Conservation (phyloP, 768 basidiomycete species). For the Leccinum longicurvipes region DNA sequence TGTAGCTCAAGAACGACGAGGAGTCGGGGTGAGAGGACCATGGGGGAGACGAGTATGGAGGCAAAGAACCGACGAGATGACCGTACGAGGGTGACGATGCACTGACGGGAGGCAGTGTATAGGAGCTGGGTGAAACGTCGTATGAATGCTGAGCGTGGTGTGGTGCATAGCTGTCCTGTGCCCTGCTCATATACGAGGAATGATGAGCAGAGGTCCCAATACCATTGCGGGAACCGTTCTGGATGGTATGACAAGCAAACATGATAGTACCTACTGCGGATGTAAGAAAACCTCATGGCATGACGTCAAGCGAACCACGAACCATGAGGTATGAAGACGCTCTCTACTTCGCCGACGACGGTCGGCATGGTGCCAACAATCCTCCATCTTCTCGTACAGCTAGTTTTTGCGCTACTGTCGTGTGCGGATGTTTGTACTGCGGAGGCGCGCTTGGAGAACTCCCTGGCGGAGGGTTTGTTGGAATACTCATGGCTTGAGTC, state of each 20-base stretch:
- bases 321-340: conserved; percentile 91
- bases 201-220: conserved; percentile 17
- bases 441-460: conserved; percentile 58
- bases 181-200: conserved; percentile 24
- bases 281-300: conserved; percentile 29
- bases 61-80: conserved; percentile 22
- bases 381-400: conserved; percentile 82
- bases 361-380: conserved; percentile 63
- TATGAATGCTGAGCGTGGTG: conserved; percentile 27
- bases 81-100: conserved; percentile 26
- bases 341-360: conserved; percentile 67
- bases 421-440: conserved; percentile 54
- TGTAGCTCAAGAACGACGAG: conserved; percentile 29
- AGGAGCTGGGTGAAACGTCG: conserved; percentile 26
- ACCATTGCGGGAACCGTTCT: conserved; percentile 22
- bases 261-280: conserved; percentile 33
- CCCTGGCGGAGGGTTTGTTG: conserved; percentile 40
- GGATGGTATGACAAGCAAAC: conserved; percentile 39
- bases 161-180: conserved; percentile 26
- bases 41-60: conserved; percentile 27
- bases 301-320: conserved; percentile 38
- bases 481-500: conserved; percentile 43
- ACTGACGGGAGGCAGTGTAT: conserved; percentile 33
- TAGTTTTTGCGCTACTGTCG: conserved; percentile 74
- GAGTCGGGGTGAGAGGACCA: conserved; percentile 30